Evolutionary conservation across 306 rosid species (phyloP), one percentile per base, ranked within the genome.

Genomic region (Malus asiatica): DNA sequence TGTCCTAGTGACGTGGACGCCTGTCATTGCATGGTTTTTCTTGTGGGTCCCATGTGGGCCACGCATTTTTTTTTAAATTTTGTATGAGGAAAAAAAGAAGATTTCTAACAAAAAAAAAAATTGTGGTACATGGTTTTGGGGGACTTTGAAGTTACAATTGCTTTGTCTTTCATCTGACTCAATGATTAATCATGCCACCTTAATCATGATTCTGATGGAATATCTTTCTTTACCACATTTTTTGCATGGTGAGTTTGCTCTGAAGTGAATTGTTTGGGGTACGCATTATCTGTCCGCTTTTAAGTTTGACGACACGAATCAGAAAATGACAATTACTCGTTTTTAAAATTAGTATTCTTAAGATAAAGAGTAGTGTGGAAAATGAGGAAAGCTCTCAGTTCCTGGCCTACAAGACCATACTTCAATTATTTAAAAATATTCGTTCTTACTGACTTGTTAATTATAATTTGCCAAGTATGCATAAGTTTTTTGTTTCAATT

Each of bases 11-110:
- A 82, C 68, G 79, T 71, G 78, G 70, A 73, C 82, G 75, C 79
- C 72, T 72, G 33, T 80, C 86, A 79, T 74, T 81, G 79, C 82
- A 57, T 81, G 70, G 79, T 61, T 70, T 45, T 52, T 18, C 32
- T 11, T 0, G 65, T 11, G 80, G 82, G 74, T 16, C 82, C 87
- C 77, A 78, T 23, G 62, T 80, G 74, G 68, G 60, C 80, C 81
- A 53, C 32, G 14, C 0, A 13, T 1, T 2, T 61, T 5, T 5
- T 27, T 14, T 57, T 5, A 3, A 3, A 6, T 3, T n/a, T 23
- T 9, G 3, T 13, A 68, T 38, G 18, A 66, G 10, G 0, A 32
- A 9, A 30, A 30, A 30, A 6, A 1, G 3, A 64, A 62, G 1
- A 57, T 3, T 55, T 59, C 6, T 12, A 13, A 60, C 3, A 0